phyloP scores from a whole-genome alignment of 2,329 filamentous ascomycete species.

The Ceratocystiopsis brevicomis region DNA sequence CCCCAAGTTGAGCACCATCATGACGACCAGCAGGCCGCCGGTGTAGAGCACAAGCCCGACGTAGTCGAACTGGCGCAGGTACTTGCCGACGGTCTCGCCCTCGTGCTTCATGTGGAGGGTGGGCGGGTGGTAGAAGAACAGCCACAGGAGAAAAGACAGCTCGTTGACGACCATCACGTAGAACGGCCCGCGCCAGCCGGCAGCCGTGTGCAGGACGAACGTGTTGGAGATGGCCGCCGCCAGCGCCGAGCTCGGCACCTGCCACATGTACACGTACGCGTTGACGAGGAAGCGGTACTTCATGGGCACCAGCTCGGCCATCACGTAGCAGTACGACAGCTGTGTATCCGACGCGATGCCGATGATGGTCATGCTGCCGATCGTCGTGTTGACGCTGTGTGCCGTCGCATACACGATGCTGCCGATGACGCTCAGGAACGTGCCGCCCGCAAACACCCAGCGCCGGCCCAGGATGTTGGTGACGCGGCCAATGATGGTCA shows the following conservation, averaged over 20 bases:
- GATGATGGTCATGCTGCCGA: constrained; percentile 18
- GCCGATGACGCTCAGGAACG: constrained; percentile 18
- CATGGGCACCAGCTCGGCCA: constrained; percentile 21
- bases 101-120: constrained; percentile 15
- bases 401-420: constrained; percentile 19
- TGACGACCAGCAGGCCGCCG: constrained; percentile 14
- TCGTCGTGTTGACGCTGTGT: constrained; percentile 17
- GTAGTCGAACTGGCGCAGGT: constrained; percentile 16
- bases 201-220: constrained; percentile 12
- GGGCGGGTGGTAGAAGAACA: constrained; percentile 18
- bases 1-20: constrained; percentile 17
- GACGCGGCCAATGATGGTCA: constrained; percentile 13
- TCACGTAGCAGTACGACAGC: constrained; percentile 18
- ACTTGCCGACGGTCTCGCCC: constrained; percentile 10
- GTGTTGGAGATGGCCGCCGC: constrained; percentile 13
- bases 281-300: constrained; percentile 17
- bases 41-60: constrained; percentile 15
- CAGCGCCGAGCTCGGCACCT: constrained; percentile 14
- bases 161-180: constrained; percentile 15
- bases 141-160: constrained; percentile 13
- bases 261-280: constrained; percentile 16
- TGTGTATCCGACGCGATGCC: constrained; percentile 19
- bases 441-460: constrained; percentile 14
- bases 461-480: constrained; percentile 14
- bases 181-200: constrained; percentile 15